A percentile compares a stretch with the other conserved stretches of the same genome.
phyloP scores from a whole-genome alignment of 352 stramenopile species.

The Pythium oligandrum region DNA sequence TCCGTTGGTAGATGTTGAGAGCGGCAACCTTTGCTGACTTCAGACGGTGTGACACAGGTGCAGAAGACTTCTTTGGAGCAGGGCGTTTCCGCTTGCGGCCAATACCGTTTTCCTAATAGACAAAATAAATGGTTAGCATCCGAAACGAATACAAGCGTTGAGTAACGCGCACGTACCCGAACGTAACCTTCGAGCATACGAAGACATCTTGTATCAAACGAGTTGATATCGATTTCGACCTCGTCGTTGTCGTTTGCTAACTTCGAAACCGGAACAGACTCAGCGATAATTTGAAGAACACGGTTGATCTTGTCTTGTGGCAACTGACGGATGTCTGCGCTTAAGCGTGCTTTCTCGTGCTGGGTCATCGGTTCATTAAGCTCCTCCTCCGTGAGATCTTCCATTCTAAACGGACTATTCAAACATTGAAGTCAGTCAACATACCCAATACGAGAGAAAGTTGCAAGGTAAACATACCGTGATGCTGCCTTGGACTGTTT shows the following conservation, averaged over 20 bases:
- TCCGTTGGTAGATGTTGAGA: conserved; percentile 59
- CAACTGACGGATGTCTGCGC: conserved; percentile 73
- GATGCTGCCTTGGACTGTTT: conserved; percentile 51
- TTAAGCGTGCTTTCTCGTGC: conserved; percentile 76
- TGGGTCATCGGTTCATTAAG: conserved; percentile 84
- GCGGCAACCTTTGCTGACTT: conserved; percentile 82
- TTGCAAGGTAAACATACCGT: conserved; percentile 28
- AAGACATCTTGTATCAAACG: conserved; percentile 82
- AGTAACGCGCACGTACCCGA: conserved; percentile 41
- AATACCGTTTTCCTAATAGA: conserved; percentile 78
- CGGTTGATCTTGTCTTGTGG: conserved; percentile 86
- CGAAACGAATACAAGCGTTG: not conserved
- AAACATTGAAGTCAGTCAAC: conserved; percentile 6
- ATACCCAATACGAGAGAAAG: too few relatives aligned
- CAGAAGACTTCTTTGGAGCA: conserved; percentile 36
- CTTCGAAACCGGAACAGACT: conserved; percentile 80
- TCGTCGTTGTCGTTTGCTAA: conserved; percentile 81
- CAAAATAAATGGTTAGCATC: not conserved
- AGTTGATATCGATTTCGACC: conserved; percentile 89
- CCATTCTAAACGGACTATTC: conserved; percentile 81
- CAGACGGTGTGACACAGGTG: conserved; percentile 55
- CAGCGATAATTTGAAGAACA: conserved; percentile 85
- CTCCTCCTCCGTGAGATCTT: conserved; percentile 85
- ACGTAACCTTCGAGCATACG: conserved; percentile 89
- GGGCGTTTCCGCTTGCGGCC: conserved; percentile 80